Evolutionary conservation across 345 rosid genomes (phyloP), one percentile per base, ranked within the genome.

Genomic region (Camelina neglecta): DNA sequence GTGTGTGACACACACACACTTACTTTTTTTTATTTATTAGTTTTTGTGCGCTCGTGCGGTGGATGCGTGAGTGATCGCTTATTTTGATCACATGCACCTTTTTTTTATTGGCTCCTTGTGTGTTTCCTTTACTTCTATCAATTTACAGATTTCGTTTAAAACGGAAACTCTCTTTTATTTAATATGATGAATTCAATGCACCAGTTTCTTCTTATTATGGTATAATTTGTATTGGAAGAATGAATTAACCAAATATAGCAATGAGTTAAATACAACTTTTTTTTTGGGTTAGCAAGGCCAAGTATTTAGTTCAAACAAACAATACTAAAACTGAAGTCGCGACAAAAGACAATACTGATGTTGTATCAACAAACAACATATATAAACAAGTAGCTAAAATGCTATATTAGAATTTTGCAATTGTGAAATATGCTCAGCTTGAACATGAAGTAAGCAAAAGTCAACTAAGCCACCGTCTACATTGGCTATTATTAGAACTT

Each of bases 41-140:
- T 51, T 21, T 51, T 51, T 10, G 5, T 69, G 24, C 58, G 55
- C 55, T 67, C 75, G 70, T 69, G 75, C 63, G 71, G 65, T 69
- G 65, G 65, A 55, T 45, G 59, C 75, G 42, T 18, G 18, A 18
- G 23, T 42, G 63, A 60, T 18, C 55, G 18, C 26, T 50, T 29
- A 29, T 29, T 29, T 29, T 38, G 13, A 12, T 75, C 75, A 54
- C 75, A 61, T 76, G 57, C 49, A 53, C 65, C 41, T 18, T 1
- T 18, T 39, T 41, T 39, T 0, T 24, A 8, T 38, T 55, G 38
- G 62, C 21, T 50, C 26, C 29, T 38, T 60, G 0, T 41, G 41
- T 41, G 60, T 35, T 4, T 41, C 42, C 44, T 63, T 26, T 3
- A 6, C 3, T 50, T 50, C 13, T 57, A 4, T 33, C 45, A 53